Evolutionary conservation across 1,284 basidiomycete species (phyloP).

Genomic region (Heterobasidion occidentale): DNA sequence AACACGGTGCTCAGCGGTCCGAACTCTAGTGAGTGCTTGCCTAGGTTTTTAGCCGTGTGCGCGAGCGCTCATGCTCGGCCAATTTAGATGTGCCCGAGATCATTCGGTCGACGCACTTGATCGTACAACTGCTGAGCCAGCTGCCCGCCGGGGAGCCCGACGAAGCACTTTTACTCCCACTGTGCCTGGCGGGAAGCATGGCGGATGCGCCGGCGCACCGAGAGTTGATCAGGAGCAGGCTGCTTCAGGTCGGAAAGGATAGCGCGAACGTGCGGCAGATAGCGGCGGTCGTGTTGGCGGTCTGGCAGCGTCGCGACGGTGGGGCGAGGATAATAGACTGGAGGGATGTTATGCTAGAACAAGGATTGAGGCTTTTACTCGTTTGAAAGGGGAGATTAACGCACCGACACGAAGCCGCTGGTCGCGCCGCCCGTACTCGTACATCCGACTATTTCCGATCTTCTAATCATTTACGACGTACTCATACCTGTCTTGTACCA

Average conservation of each 20-base stretch:
- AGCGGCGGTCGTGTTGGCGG: conserved; percentile 43
- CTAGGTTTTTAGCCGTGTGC: conserved; percentile 1
- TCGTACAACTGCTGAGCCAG: conserved; percentile 44
- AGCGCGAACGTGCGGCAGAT: conserved; percentile 11
- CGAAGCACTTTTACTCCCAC: conserved; percentile 60
- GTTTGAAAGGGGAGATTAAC: conserved; percentile 25
- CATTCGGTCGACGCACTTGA: conserved; percentile 39
- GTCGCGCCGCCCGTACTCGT: neutral
- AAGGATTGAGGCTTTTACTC: conserved; percentile 44
- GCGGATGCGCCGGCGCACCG: conserved; percentile 53
- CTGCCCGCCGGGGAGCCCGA: conserved; percentile 53
- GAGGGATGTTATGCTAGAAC: conserved; percentile 50
- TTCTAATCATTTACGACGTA: neutral
- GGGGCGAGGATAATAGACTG: conserved; percentile 49
- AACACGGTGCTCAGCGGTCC: conserved; percentile 64
- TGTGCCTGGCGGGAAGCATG: conserved; percentile 65
- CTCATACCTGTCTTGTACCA: neutral
- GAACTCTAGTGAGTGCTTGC: conserved; percentile 44
- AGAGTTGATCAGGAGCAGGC: conserved; percentile 22
- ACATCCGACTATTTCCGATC: neutral
- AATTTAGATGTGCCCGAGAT: conserved; percentile 67
- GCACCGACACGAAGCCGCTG: neutral
- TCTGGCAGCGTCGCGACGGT: conserved; percentile 59
- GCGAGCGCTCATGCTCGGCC: conserved; percentile 10
- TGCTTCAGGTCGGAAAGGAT: conserved; percentile 6